phyloP scores from a whole-genome alignment of 805 yeast species.

The Nakazawaea molendinolei region DNA sequence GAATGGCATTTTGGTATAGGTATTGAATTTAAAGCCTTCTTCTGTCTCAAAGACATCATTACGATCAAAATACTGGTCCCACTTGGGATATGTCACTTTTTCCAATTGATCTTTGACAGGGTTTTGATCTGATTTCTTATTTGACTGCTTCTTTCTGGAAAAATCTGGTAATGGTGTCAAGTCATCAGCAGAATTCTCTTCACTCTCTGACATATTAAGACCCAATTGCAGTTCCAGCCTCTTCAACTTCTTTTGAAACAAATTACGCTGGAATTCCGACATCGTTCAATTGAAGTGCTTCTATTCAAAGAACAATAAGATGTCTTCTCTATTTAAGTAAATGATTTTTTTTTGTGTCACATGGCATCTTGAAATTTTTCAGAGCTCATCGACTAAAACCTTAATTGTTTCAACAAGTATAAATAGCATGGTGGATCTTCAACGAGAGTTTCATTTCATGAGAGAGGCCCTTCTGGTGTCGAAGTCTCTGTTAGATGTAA shows the following conservation, averaged over 20 bases:
- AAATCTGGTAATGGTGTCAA: conserved; percentile 3
- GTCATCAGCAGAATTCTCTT: conserved; percentile 12
- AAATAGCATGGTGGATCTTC: conserved; percentile 8
- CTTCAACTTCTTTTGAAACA: conserved; percentile 20
- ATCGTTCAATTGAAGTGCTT: conserved; percentile 1
- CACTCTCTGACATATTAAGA: conserved; percentile 13
- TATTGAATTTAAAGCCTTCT: conserved; percentile 35
- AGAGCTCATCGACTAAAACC: too few relatives aligned
- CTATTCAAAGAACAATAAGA: background rate
- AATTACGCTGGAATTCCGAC: conserved; percentile 20
- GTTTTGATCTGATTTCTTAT: too few relatives aligned
- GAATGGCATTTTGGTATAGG: conserved; percentile 51
- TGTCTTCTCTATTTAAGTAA: too few relatives aligned
- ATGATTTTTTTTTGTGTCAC: too few relatives aligned
- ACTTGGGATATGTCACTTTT: conserved; percentile 14
- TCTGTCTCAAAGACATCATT: conserved; percentile 14
- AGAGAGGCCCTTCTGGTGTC: conserved; percentile 49
- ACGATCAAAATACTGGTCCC: conserved; percentile 29
- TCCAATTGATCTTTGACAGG: too few relatives aligned
- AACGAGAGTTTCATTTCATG: conserved; percentile 37
- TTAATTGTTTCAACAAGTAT: too few relatives aligned
- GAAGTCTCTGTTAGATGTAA: conserved; percentile 51
- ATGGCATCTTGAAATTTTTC: too few relatives aligned
- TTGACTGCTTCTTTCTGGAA: background rate
- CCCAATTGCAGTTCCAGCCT: conserved; percentile 19